phyloP scores from a whole-genome alignment of 2,329 filamentous ascomycete genomes.

The Aspergillus sp. region DNA sequence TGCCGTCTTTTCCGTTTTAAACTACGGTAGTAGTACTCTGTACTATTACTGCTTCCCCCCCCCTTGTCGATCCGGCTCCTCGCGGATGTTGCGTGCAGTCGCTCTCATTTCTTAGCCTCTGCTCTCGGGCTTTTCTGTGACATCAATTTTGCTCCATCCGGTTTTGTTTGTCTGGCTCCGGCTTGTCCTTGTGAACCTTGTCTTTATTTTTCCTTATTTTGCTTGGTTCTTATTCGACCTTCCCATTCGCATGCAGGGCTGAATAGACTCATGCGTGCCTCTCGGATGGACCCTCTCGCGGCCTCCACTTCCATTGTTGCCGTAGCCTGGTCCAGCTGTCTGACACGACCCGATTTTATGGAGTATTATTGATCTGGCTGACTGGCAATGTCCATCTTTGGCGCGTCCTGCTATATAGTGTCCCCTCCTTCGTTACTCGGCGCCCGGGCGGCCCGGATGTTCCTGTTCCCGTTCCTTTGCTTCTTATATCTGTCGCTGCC shows the following conservation, averaged over 20 bases:
- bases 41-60: neutral
- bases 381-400: too few species aligned
- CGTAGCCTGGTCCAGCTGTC: too few species aligned
- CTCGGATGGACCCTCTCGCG: constrained; percentile 4
- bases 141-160: neutral
- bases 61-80: constrained; percentile 8
- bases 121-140: neutral
- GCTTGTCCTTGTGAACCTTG: too few species aligned
- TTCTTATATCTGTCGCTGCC: neutral
- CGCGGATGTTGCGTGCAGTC: constrained; percentile 14
- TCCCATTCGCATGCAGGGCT: constrained; percentile 5
- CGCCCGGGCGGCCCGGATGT: constrained; percentile 8
- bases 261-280: constrained; percentile 6
- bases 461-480: constrained; percentile 5
- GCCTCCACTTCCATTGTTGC: neutral
- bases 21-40: neutral
- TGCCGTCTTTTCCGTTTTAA: neutral
- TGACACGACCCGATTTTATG: too few species aligned
- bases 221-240: neutral
- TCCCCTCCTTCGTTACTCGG: constrained; percentile 6
- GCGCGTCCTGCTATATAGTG: constrained; percentile 14
- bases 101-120: neutral
- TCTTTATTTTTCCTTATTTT: neutral
- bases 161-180: constrained; percentile 1
- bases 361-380: too few species aligned